Evolutionary conservation across 805 yeast species (phyloP), one percentile per base, ranked within the genome.

Genomic region (Martiniozyma abietophila): DNA sequence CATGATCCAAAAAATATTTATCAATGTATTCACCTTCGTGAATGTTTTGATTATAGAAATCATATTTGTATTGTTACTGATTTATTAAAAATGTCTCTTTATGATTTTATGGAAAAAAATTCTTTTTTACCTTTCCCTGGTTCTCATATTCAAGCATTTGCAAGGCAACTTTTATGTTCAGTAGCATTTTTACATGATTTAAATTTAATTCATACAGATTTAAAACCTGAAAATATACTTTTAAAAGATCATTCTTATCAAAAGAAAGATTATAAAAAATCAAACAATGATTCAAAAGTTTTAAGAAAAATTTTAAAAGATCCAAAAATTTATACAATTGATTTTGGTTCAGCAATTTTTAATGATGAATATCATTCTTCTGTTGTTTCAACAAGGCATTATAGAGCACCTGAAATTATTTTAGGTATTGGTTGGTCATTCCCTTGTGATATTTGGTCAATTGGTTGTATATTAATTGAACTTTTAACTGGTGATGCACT

Each of bases 381-480:
- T 15, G 76, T 92, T 11, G 95, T 92, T 8, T 83, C 95, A 6
- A 92, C 99, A 2, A 68, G 99, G 32, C 98, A 92, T 57, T 92
- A 92, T 56, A 65, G 98, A 35, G 98, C 98, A 0, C 98, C 98
- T 0, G 98, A 92, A 54, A 86, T 92, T 43, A 85, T 89, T 2
- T 60, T 92, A 20, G 96, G 96, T 2, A 68, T 74, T n/a, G 96
- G 96, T 14, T 92, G 98, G 97, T 81, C 95, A 6, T 86, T 71
- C 48, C 94, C 96, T 1, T 89, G 97, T 56, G 99, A 92, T 55
- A 64, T 89, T 62, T 92, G 99, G 99, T 83, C 95, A 1, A 67
- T 92, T 28, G 99, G 96, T 1, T 89, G 97, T 56, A 84, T 92
- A 11, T 60, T 92, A 23, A 88, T 85, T 8, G 99, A 92, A 59